Evolutionary conservation across 176 grass and related monocot genomes (phyloP), one percentile per base, ranked within the genome.

Genomic region (Rhynchospora breviuscula): DNA sequence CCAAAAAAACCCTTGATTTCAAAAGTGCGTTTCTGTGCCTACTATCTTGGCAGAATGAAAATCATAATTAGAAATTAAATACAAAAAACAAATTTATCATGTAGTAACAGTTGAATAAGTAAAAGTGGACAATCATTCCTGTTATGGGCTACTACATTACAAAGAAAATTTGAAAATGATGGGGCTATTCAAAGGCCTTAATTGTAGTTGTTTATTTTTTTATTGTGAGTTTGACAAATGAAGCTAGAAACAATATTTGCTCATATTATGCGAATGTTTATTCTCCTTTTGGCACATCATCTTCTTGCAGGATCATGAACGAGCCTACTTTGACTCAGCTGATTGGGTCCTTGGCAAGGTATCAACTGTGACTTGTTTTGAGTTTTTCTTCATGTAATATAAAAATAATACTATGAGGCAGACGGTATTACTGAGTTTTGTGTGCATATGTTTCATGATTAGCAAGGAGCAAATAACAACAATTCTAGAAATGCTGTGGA

Each of bases 271-370:
- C 51, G 57, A 31, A 74, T n/a, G 26, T 21, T 19, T 44, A 47
- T 67, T 72, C 8, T 67, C 66, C 18, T 66, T 26, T 51, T 54
- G 75, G 10, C 59, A 73, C 65, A 40, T 82, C 13, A n/a, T 17
- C 45, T 31, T 40, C 54, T 79, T 89, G 84, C 76, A 98, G 96
- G 91, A 97, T 79, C 86, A 97, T 77, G 92, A 97, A 89, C 89
- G 92, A 25, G 90, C 94, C 57, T 97, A 97, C 63, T 97, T 94
- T 61, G 94, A 97, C 63, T 97, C 94, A 2, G 94, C 94, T 0
- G 94, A 97, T 75, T 97, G 94, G 94, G 92, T 90, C 65, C 94
- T 97, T 43, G 90, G 94, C 85, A 97, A 97, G 92, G 94, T 97
- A 86, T 63, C 5, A 26, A 71, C 14, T 58, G 22, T 14, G 66